Percentiles rank a stretch among this genome's conserved stretches.
Evolutionary conservation across 257 asterid species (phyloP).

Genomic region (Knoxia roxburghii): DNA sequence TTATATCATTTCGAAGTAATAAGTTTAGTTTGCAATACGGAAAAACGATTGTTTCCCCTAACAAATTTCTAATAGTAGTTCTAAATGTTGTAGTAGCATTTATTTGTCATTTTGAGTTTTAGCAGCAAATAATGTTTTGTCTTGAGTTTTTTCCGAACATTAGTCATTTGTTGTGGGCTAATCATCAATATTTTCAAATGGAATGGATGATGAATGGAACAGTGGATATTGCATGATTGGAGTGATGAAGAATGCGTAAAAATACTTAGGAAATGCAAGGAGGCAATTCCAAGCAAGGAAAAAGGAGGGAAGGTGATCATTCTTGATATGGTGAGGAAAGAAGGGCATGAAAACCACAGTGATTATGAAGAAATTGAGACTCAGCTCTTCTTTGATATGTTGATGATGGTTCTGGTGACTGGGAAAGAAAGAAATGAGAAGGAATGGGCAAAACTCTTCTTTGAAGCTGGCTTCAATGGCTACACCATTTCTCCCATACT

Average conservation of each 20-base stretch:
- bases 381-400: conserved; percentile 24
- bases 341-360: not conserved
- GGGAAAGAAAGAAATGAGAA: conserved; percentile 30
- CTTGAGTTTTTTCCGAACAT: too few relatives aligned
- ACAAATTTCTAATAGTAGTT: too few relatives aligned
- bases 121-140: too few relatives aligned
- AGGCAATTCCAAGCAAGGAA: conserved; percentile 20
- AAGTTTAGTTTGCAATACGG: too few relatives aligned
- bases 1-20: too few relatives aligned
- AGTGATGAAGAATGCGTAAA: conserved; percentile 20
- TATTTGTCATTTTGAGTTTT: too few relatives aligned
- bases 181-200: not conserved
- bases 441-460: conserved; percentile 36
- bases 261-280: conserved; percentile 22
- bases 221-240: conserved; percentile 35
- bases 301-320: conserved; percentile 25
- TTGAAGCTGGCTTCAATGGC: conserved; percentile 25
- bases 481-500: conserved; percentile 27
- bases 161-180: not conserved
- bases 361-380: not conserved
- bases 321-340: conserved; percentile 19
- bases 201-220: not conserved
- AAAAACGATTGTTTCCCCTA: too few relatives aligned
- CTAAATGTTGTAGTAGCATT: too few relatives aligned
- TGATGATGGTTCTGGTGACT: conserved; percentile 15